Evolutionary conservation across 441 rosid species (phyloP), one percentile per base, ranked within the genome.

Genomic region (Breynia disticha): DNA sequence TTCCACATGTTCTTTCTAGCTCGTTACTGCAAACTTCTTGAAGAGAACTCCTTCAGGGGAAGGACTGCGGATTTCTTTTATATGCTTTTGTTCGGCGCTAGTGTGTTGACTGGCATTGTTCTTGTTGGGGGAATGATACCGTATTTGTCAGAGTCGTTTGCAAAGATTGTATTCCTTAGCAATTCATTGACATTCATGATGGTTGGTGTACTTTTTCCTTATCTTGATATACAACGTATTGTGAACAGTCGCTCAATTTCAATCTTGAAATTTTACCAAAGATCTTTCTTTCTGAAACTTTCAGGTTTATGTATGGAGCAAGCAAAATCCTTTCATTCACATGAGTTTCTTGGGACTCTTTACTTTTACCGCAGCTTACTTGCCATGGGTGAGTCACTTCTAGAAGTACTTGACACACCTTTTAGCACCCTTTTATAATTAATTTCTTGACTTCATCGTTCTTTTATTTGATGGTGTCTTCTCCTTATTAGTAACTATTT

Each of bases 301-400:
- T 54, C 75, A 94, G 99, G 99, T 94, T 28, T 94, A 94, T 63
- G 99, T 94, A 45, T 94, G 99, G 99, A 90, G 99, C 76, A 94
- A 94, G 76, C 99, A 87, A 72, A 94, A 94, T 67, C 99, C 99
- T 55, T 90, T 77, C 55, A 90, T 94, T 68, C 97, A 87, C 67
- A 94, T 94, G 99, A 94, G 97, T 71, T 94, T 94, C 80, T 75
- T 94, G 71, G 99, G 97, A 55, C 78, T 94, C 21, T 90, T 94
- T 71, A 90, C 95, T 48, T 90, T 94, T 59, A 94, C 99, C 3
- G 97, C 99, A 51, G 97, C 88, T 68, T 94, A 94, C 69, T 67
- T 94, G 20, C 97, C 99, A 42, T 94, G 99, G 99, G 97, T 90
- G 63, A 74, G 95, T 85, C 15, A 44, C 56, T 54, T 56, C 38